Conservation (phyloP, 176 grass and related monocot genomes). For the Aegilops tauschii region DNA sequence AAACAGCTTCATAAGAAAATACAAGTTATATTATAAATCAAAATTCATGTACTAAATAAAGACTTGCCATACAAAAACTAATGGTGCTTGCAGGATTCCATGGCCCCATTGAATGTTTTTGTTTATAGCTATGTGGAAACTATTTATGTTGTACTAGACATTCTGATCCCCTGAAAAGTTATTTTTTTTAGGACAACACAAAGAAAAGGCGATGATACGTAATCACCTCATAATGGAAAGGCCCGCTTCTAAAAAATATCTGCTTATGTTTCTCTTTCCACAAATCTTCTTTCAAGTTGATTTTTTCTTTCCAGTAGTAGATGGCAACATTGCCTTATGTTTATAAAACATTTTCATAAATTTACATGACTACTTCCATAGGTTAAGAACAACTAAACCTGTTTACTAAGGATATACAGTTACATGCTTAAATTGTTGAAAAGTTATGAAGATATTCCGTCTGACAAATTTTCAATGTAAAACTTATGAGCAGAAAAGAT, state of each 20-base stretch:
- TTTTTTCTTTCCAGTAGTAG: background rate
- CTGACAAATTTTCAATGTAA: no score
- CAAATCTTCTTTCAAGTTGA: background rate
- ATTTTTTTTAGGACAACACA: background rate
- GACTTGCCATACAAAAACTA: background rate
- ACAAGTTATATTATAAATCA: background rate
- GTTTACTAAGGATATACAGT: no score
- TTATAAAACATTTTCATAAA: background rate
- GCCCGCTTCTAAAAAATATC: background rate
- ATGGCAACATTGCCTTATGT: background rate
- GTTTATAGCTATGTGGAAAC: background rate
- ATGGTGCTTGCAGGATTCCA: background rate
- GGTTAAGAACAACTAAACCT: no score
- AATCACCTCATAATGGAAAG: background rate
- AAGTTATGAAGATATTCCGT: no score
- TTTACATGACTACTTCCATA: background rate
- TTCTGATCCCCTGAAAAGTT: background rate
- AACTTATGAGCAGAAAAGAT: no score
- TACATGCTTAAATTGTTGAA: no score
- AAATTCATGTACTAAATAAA: conserved; percentile 1
- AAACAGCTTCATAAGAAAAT: background rate
- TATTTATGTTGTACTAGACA: background rate
- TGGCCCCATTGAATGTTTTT: background rate
- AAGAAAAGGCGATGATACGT: background rate
- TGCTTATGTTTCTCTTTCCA: background rate